These are phyloP conservation scores for Cucurbita pepo DNA, from an alignment of 306 rosid species.

Conservation along the genomic window DNA sequence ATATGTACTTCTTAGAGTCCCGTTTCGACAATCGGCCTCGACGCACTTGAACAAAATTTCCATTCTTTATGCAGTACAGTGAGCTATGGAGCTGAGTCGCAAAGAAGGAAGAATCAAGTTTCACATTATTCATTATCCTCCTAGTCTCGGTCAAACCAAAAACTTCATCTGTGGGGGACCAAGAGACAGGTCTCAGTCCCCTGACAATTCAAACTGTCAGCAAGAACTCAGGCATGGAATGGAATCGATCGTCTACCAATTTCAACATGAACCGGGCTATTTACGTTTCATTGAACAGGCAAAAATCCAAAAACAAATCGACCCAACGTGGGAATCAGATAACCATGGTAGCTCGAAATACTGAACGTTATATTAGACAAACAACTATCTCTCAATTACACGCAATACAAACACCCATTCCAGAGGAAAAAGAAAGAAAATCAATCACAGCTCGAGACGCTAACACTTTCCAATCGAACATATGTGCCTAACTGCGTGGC, in stretches of 20 bases:
- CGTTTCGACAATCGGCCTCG: conserved; percentile 19
- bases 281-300: neutral
- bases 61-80: conserved; percentile 16
- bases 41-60: conserved; percentile 17
- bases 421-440: neutral
- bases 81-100: conserved; percentile 36
- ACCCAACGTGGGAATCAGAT: neutral
- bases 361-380: neutral
- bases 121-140: conserved; percentile 42
- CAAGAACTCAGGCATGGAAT: conserved; percentile 11
- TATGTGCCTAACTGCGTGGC: neutral
- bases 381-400: neutral
- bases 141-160: conserved; percentile 12
- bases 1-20: conserved; percentile 17
- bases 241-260: neutral
- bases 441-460: neutral
- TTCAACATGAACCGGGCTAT: neutral
- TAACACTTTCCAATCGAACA: neutral
- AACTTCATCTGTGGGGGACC: conserved; percentile 33
- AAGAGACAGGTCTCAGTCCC: conserved; percentile 46
- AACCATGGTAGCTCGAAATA: neutral
- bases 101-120: conserved; percentile 33
- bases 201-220: conserved; percentile 13
- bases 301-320: neutral
- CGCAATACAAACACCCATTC: neutral